Evolutionary conservation across 208 protist genomes (phyloP).

Genomic region (Leptomonas pyrrhocoris): DNA sequence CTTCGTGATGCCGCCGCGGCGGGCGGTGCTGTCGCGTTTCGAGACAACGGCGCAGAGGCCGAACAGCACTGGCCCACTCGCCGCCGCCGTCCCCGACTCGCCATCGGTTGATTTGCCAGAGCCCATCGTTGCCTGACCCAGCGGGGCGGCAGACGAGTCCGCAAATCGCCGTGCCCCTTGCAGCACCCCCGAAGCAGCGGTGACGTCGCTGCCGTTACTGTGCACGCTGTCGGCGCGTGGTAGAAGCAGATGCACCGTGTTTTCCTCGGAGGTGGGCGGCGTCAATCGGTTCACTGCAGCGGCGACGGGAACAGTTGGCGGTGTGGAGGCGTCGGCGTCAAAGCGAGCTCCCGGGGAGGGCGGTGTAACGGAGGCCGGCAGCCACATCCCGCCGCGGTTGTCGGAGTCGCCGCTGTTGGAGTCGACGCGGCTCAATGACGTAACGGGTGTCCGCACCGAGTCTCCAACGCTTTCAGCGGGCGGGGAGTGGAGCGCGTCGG

Average conservation of each 20-base stretch:
- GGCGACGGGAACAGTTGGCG: not conserved
- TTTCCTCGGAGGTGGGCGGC: conserved; percentile 7
- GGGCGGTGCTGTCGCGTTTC: conserved; percentile 56
- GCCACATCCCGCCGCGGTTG: not conserved
- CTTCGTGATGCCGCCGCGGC: conserved; percentile 83
- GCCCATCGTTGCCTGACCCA: not conserved
- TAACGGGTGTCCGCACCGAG: not conserved
- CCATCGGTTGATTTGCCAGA: not conserved
- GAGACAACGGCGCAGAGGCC: conserved; percentile 78
- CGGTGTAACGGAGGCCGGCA: conserved; percentile 7
- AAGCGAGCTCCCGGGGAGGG: not conserved
- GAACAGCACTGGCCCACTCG: conserved; percentile 40
- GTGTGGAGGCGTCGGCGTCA: conserved; percentile 6
- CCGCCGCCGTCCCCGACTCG: not conserved
- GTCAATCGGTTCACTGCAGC: not conserved
- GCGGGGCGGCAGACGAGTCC: not conserved
- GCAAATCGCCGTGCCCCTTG: not conserved
- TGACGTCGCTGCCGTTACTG: conserved; percentile 15
- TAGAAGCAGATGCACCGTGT: conserved; percentile 18
- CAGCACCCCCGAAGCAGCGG: not conserved
- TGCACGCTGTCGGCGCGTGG: conserved; percentile 8
- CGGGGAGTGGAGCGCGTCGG: conserved; percentile 1
- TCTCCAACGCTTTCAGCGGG: conserved; percentile 9
- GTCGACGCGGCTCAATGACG: not conserved
- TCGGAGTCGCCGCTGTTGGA: not conserved